Base-by-base conservation (phyloP, 2,329 filamentous ascomycete genomes). In the Fusarium fracticaudum region DNA sequence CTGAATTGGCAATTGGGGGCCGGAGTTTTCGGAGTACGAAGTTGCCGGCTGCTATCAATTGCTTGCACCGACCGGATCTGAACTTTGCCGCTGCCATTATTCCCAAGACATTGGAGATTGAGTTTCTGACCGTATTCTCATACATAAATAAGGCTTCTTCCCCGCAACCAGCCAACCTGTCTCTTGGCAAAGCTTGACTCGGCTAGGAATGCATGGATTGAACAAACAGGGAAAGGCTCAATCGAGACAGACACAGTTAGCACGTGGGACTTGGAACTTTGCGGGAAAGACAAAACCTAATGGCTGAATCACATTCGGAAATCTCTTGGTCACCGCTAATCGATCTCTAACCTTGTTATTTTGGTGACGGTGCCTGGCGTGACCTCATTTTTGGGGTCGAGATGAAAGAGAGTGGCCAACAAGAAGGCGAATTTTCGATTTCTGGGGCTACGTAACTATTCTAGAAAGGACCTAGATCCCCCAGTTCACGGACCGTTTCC, bases 11-110 rank as follows among this genome's bases (percentile, higher is more conserved):
- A 68, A 71, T 12, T 45, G 33, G 8, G 29, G 22, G 9, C n/a
- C 59, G 71, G 71, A 64, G 71, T 74, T 72, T 50, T 58, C 71
- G 71, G 71, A 69, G 59, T 45, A 24, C n/a, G 10, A 26, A 35
- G 26, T 59, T 59, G 41, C 37, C 53, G 20, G 13, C 51, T 54
- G 24, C 10, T 22, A 18, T n/a, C 7, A 37, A 26, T 22, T 26
- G 13, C 12, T n/a, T 22, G 24, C 11, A 40, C 18, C 20, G 35
- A 8, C 14, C 24, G 35, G 51, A 29, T 40, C 51, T n/a, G 18
- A n/a, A 14, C 24, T 17, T 41, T 40, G 20, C 35, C 26, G 37
- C 14, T n/a, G 4, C 8, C 4, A 11, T 11, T 43, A 29, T 41
- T n/a, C 5, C 51, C 37, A 31, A 20, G 51, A 10, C n/a, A 6